phyloP scores from a whole-genome alignment of 1,139 yeast genomes.

The Candida mesenterica region DNA sequence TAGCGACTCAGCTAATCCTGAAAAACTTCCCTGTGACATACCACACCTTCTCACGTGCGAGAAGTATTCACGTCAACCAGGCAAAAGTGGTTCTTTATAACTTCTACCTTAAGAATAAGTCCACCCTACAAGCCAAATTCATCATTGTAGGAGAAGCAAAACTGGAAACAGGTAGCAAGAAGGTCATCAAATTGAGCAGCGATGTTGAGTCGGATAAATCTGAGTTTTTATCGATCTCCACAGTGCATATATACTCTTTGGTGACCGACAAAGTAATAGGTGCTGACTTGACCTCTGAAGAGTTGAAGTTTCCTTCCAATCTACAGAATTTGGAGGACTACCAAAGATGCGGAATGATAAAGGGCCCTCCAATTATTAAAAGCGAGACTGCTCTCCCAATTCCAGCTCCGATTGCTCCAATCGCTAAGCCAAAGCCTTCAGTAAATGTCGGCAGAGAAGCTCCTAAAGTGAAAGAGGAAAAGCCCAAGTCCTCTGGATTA shows the following conservation, averaged over 20 bases:
- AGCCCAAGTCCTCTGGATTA: constrained; percentile 13
- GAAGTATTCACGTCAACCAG: constrained; percentile 26
- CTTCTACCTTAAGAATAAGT: constrained; percentile 32
- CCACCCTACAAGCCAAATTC: constrained; percentile 33
- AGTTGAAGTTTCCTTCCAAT: constrained; percentile 22
- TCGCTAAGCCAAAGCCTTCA: neutral
- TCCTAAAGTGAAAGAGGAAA: constrained; percentile 8
- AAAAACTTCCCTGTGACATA: constrained; percentile 30
- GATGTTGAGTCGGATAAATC: constrained; percentile 11
- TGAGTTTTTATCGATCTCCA: constrained; percentile 7
- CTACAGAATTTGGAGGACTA: constrained; percentile 20
- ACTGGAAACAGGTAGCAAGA: constrained; percentile 8
- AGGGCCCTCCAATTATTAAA: constrained; percentile 30
- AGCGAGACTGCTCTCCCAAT: constrained; percentile 5
- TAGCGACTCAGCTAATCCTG: constrained; percentile 27
- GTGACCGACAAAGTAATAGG: constrained; percentile 17
- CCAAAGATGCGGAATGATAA: constrained; percentile 32
- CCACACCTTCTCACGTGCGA: constrained; percentile 27
- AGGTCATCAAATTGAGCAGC: constrained; percentile 22
- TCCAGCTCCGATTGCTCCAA: constrained; percentile 4
- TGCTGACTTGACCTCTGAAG: constrained; percentile 32
- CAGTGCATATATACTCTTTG: constrained; percentile 36
- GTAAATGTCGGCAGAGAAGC: too few species aligned
- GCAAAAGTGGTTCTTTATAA: constrained; percentile 33
- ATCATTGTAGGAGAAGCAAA: constrained; percentile 29